phyloP scores from a whole-genome alignment of 257 asterid species.

The Plantago major region DNA sequence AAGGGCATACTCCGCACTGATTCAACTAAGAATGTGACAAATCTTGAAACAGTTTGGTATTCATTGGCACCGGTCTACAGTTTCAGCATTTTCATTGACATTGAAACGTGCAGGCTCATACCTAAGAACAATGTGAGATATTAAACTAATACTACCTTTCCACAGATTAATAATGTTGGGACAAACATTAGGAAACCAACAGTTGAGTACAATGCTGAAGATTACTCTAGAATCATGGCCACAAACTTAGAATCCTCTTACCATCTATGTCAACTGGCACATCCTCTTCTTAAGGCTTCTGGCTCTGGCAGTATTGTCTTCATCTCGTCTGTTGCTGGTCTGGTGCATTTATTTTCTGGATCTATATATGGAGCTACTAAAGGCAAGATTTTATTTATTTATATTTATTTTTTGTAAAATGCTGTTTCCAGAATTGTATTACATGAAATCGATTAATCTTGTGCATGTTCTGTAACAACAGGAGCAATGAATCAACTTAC shows the following conservation, averaged over 20 bases:
- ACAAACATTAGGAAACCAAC: constrained; percentile 87
- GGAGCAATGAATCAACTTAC: constrained; percentile 97
- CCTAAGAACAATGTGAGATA: background rate
- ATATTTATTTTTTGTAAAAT: constrained; percentile 2
- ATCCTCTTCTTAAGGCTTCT: constrained; percentile 84
- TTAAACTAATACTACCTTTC: background rate
- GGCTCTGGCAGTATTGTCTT: constrained; percentile 72
- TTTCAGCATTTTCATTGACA: too few relatives aligned
- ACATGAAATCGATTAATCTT: constrained; percentile 13
- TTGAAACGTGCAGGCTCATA: too few relatives aligned
- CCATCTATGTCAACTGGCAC: constrained; percentile 78
- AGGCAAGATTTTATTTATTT: constrained; percentile 33
- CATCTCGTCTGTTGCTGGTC: constrained; percentile 83
- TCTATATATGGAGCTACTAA: constrained; percentile 91
- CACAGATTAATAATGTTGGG: constrained; percentile 85
- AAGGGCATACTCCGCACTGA: too few relatives aligned
- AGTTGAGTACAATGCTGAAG: constrained; percentile 70
- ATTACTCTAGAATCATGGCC: constrained; percentile 59
- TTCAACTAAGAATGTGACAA: too few relatives aligned
- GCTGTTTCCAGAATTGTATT: background rate
- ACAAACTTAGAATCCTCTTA: constrained; percentile 86
- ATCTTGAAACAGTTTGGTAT: too few relatives aligned
- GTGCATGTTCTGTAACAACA: constrained; percentile 20
- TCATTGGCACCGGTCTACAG: too few relatives aligned
- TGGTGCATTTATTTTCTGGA: constrained; percentile 58